Conservation (phyloP, 1,284 basidiomycete genomes). For the Malassezia restricta region DNA sequence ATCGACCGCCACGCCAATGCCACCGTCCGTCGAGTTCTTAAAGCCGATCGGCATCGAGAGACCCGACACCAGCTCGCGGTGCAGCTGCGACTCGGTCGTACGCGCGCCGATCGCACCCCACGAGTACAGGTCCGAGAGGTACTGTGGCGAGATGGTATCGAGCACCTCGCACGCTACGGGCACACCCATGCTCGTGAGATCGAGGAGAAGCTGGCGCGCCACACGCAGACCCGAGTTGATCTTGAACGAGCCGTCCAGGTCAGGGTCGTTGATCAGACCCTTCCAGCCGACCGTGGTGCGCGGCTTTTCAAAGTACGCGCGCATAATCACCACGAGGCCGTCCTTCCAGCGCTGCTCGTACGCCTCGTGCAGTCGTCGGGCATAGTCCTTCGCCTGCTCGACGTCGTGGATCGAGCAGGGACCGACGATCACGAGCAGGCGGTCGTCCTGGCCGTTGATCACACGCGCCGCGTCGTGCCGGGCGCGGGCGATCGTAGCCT, state of each 20-base stretch:
- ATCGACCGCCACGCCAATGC: slow-evolving; percentile 47
- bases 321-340: slow-evolving; percentile 82
- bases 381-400: slow-evolving; percentile 81
- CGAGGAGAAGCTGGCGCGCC: slow-evolving; percentile 75
- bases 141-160: slow-evolving; percentile 53
- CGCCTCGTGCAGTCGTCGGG: slow-evolving; percentile 47
- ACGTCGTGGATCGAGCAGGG: slow-evolving; percentile 91
- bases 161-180: slow-evolving; percentile 90
- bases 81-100: slow-evolving; percentile 58
- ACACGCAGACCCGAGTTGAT: slow-evolving; percentile 80
- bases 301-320: slow-evolving; percentile 75
- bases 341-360: slow-evolving; percentile 52
- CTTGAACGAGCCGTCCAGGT: slow-evolving; percentile 83
- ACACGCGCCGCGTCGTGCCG: slow-evolving; percentile 28
- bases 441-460: slow-evolving; percentile 42
- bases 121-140: slow-evolving; percentile 60
- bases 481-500: slow-evolving; percentile 32
- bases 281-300: slow-evolving; percentile 67
- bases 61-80: slow-evolving; percentile 46
- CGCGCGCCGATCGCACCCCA: slow-evolving; percentile 98
- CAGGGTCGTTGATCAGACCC: slow-evolving; percentile 60
- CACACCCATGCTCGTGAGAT: slow-evolving; percentile 73
- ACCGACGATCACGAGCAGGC: slow-evolving; percentile 51
- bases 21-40: slow-evolving; percentile 97
- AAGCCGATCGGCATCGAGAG: slow-evolving; percentile 56